Conservation (phyloP, 768 basidiomycete species). For the Lactarius trivialis region DNA sequence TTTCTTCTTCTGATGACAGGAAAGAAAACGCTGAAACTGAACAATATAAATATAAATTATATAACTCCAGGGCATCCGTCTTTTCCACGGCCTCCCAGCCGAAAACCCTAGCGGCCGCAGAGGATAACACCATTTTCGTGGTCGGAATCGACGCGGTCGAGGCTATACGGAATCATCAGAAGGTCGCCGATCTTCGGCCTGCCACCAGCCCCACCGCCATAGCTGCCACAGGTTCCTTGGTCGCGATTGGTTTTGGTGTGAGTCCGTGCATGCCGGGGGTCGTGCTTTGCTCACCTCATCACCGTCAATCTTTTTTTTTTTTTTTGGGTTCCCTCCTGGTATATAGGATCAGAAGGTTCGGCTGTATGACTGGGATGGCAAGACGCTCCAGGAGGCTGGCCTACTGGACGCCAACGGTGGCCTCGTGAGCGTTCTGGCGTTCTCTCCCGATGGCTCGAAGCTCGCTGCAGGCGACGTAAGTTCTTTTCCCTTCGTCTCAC, state of each 20-base stretch:
- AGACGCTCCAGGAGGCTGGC: constrained; percentile 46
- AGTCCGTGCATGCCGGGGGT: constrained; percentile 18
- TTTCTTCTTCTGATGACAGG: not conserved
- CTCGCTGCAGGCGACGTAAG: constrained; percentile 85
- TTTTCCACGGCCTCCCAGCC: constrained; percentile 58
- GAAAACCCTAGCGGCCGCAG: constrained; percentile 50
- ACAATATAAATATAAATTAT: not conserved
- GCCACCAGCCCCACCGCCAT: constrained; percentile 44
- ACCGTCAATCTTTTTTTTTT: not conserved
- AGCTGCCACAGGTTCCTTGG: constrained; percentile 42
- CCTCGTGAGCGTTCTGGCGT: constrained; percentile 63
- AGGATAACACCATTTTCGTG: constrained; percentile 62
- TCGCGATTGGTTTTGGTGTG: constrained; percentile 77
- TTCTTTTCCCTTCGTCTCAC: constrained; percentile 17
- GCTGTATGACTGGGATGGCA: constrained; percentile 67
- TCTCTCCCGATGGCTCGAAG: constrained; percentile 69
- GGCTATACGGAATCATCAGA: constrained; percentile 65
- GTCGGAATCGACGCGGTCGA: constrained; percentile 53
- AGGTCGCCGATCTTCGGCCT: constrained; percentile 48
- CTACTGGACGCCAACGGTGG: constrained; percentile 65
- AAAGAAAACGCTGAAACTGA: not conserved
- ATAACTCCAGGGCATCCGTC: constrained; percentile 42
- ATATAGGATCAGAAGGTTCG: constrained; percentile 66
- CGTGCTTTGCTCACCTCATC: constrained; percentile 6
- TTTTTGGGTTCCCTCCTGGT: not conserved